These are phyloP conservation scores for Aspergillus taichungensis DNA, from an alignment of 495 filamentous ascomycete species.

Conservation along the genomic window DNA sequence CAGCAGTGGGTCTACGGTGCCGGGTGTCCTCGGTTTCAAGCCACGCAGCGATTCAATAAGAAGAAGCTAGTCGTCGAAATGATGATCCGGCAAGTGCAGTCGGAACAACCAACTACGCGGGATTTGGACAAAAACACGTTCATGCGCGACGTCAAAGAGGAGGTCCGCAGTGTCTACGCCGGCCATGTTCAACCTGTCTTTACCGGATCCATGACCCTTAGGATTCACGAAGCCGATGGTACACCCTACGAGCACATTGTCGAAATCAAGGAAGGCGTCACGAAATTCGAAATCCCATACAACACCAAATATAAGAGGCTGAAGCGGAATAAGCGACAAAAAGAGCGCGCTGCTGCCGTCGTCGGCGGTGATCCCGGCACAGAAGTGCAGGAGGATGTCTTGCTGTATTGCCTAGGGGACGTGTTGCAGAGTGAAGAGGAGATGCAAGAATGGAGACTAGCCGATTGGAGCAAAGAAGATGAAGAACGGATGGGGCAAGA, in stretches of 20 bases:
- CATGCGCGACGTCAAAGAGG: slow-evolving; percentile 73
- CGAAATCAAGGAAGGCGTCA: slow-evolving; percentile 77
- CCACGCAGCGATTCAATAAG: slow-evolving; percentile 90
- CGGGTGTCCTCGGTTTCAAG: slow-evolving; percentile 78
- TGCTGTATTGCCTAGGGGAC: slow-evolving; percentile 89
- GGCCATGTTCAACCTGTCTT: slow-evolving; percentile 68
- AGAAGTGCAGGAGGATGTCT: slow-evolving; percentile 72
- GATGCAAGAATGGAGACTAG: slow-evolving; percentile 68
- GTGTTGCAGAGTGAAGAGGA: slow-evolving; percentile 78
- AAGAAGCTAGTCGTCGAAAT: slow-evolving; percentile 95
- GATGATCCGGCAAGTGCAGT: slow-evolving; percentile 75
- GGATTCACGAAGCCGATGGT: slow-evolving; percentile 97
- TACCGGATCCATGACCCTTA: slow-evolving; percentile 91
- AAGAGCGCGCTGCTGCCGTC: slow-evolving; percentile 60
- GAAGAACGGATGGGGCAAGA: slow-evolving; percentile 89
- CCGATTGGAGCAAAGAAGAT: slow-evolving; percentile 79
- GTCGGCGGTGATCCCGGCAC: slow-evolving; percentile 49
- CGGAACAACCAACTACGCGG: slow-evolving; percentile 37
- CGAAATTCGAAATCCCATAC: slow-evolving; percentile 88
- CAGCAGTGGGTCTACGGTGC: slow-evolving; percentile 84
- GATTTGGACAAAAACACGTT: slow-evolving; percentile 61
- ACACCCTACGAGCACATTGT: slow-evolving; percentile 98
- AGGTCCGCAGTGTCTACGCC: slow-evolving; percentile 58
- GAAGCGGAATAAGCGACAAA: slow-evolving; percentile 82
- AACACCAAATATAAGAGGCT: slow-evolving; percentile 99